Percentiles rank a stretch among this genome's conserved stretches.
Conservation (phyloP, 2,329 filamentous ascomycete genomes). For the Fusarium sp. region DNA sequence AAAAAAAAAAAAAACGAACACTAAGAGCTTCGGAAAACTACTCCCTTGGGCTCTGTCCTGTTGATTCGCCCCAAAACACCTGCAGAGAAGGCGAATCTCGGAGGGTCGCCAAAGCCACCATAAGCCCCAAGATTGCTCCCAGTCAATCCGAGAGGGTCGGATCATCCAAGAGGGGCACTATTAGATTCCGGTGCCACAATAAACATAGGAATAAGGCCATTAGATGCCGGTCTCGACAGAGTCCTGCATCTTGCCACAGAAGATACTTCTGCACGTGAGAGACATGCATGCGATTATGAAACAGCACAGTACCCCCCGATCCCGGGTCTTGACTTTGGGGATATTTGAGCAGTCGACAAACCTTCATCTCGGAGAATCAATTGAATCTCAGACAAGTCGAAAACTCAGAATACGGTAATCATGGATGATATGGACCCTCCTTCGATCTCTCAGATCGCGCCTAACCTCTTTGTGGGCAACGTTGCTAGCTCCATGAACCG, state of each 20-base stretch:
- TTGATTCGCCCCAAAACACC: no score
- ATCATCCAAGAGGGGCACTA: no score
- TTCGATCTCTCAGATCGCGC: constrained; percentile 41
- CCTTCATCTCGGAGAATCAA: constrained; percentile 4
- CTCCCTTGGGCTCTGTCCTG: no score
- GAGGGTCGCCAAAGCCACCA: no score
- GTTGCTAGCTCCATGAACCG: constrained; percentile 43
- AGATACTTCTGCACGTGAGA: constrained; percentile 27
- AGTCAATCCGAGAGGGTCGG: no score
- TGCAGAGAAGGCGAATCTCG: no score
- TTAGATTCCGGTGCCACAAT: constrained; percentile 8
- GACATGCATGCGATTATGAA: constrained; percentile 28
- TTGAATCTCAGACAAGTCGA: neutral
- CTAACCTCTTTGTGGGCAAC: constrained; percentile 46
- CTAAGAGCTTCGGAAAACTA: no score
- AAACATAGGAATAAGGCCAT: constrained; percentile 4
- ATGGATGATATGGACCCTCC: constrained; percentile 39
- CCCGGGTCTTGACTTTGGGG: constrained; percentile 2
- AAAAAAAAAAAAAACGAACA: no score
- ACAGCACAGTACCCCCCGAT: constrained; percentile 15
- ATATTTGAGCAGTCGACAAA: neutral
- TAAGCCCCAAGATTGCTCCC: no score
- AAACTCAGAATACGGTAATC: neutral
- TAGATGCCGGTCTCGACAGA: neutral
- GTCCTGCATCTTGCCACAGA: constrained; percentile 30